phyloP scores from a whole-genome alignment of 441 rosid species.

The Arabidopsis lyrata region DNA sequence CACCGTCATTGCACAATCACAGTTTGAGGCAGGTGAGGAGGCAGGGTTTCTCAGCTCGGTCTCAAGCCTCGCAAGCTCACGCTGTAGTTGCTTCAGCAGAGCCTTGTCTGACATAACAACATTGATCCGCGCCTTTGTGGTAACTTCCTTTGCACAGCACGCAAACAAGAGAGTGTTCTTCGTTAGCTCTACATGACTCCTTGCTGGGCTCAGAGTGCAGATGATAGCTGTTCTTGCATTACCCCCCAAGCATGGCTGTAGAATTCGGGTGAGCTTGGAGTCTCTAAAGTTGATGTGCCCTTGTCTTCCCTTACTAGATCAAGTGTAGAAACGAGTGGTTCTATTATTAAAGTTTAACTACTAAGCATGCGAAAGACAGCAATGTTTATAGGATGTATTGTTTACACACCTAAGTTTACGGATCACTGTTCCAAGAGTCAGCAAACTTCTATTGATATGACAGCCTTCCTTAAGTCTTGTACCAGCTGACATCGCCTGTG shows the following conservation, averaged over 20 bases:
- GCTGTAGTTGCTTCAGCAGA: conserved; percentile 90
- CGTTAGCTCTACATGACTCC: conserved; percentile 92
- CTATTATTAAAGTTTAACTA: not conserved
- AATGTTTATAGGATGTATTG: not conserved
- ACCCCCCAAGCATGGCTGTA: conserved; percentile 92
- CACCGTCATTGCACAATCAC: conserved; percentile 63
- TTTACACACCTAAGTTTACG: conserved; percentile 83
- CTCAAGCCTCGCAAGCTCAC: conserved; percentile 90
- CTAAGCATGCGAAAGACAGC: conserved; percentile 5
- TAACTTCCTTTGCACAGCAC: conserved; percentile 96
- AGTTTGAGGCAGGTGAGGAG: conserved; percentile 48
- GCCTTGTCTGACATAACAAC: conserved; percentile 98
- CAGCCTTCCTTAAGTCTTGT: conserved; percentile 94
- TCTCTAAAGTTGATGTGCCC: conserved; percentile 96
- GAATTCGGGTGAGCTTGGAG: conserved; percentile 86
- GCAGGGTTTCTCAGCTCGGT: conserved; percentile 78
- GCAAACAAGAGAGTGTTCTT: conserved; percentile 97
- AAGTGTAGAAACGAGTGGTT: not conserved
- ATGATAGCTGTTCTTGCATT: conserved; percentile 95
- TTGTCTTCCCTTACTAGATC: conserved; percentile 84
- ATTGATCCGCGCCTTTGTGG: conserved; percentile 94
- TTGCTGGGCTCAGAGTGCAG: conserved; percentile 91
- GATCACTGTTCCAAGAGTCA: conserved; percentile 90
- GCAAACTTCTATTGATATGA: conserved; percentile 90
- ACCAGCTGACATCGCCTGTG: conserved; percentile 86